These are phyloP conservation scores for Breviolum minutum DNA, from an alignment of 73 alveolate species.

Conservation along the genomic window DNA sequence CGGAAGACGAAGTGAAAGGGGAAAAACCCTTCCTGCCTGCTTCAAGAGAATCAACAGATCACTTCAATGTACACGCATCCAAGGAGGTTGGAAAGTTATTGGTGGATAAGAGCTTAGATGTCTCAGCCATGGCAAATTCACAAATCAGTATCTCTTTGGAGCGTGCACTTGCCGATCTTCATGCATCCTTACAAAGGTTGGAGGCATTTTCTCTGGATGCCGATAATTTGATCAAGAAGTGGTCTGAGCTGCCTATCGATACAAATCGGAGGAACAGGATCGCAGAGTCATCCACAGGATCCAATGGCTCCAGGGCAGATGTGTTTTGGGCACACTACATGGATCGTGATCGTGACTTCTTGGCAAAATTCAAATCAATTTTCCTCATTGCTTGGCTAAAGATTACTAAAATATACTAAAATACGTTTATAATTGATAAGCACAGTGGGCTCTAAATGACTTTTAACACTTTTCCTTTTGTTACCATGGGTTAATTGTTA, in stretches of 20 bases:
- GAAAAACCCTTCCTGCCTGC: neutral
- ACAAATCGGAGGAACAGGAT: neutral
- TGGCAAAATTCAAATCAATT: too few relatives aligned
- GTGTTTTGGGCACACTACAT: slow-evolving; percentile 46
- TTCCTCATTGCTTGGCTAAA: too few relatives aligned
- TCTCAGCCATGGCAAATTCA: neutral
- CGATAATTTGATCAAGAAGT: neutral
- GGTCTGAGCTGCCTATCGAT: slow-evolving; percentile 23
- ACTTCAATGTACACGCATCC: neutral
- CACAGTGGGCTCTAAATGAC: too few relatives aligned
- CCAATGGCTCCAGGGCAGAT: neutral
- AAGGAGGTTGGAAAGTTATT: slow-evolving; percentile 9
- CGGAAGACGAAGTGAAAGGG: neutral
- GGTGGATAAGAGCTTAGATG: neutral
- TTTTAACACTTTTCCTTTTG: too few relatives aligned
- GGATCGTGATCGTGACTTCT: slow-evolving; percentile 29
- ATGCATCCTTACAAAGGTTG: neutral
- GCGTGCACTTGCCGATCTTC: slow-evolving; percentile 4
- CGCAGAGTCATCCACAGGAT: neutral
- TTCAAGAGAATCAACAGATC: neutral
- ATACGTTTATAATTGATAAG: too few relatives aligned
- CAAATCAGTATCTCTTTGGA: neutral
- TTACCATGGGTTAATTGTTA: neutral
- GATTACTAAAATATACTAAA: too few relatives aligned
- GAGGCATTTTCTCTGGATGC: slow-evolving; percentile 4